Base-by-base conservation (phyloP, 2,329 filamentous ascomycete genomes). In the Gaeumannomyces sp. region DNA sequence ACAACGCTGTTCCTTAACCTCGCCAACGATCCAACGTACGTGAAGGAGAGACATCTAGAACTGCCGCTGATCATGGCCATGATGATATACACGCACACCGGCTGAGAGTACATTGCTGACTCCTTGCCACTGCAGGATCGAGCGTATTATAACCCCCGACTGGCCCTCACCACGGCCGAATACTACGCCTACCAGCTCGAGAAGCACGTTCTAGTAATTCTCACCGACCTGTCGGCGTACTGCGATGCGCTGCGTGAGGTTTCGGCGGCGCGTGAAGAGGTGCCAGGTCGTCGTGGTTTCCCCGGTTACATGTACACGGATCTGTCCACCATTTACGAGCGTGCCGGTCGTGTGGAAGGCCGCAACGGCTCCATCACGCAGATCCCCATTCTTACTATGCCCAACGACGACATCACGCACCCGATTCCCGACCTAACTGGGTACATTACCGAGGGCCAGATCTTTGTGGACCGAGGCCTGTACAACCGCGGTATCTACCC, bases 301-400 rank as follows among this genome's bases (percentile, higher is more conserved):
- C 95, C 95, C 64, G 95, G 95, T 91, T 99, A 99, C 86, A 99
- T 99, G 95, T 99, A 99, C 85, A 99, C 95, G 71, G 96, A 99
- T 87, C 91, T 99, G 88, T 97, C 95, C 66, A 99, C 95, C 75
- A 97, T 99, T 73, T 99, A 99, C 84, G 95, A 99, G 81, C 93
- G 95, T 82, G 95, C 95, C 72, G 95, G 95, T 75, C 95, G 95
- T 90, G 95, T 99, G 62, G 84, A 92, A 74, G 96, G 96, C 72
- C 91, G 96, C 72, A 97, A 98, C 74, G 95, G 96, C 67, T 99
- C 95, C 73, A 99, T 99, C 73, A 99, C 96, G 27, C 95, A 99
- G 81, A 97, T 99, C 73, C 95, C 95, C 67, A 99, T 99, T 76
- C 79, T 99, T 80, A 97, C 95, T 71, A 99, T 99, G 95, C 95